phyloP scores from a whole-genome alignment of 805 yeast species.

The Metschnikowia aberdeeniae region DNA sequence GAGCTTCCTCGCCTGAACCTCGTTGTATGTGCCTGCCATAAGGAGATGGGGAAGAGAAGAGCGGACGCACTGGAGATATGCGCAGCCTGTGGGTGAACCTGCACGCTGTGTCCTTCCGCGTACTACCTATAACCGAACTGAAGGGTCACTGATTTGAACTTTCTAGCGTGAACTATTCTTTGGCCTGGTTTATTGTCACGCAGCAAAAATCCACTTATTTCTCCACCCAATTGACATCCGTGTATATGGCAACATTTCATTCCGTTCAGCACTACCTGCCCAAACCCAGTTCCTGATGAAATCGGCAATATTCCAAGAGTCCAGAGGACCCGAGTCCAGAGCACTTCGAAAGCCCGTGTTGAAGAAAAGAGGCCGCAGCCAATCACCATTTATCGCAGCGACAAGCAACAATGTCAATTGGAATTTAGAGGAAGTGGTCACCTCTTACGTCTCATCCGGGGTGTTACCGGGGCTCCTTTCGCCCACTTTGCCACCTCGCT shows the following conservation, averaged over 20 bases:
- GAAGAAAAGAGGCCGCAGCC: conserved; percentile 11
- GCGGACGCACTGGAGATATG: neutral
- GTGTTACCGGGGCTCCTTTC: conserved; percentile 36
- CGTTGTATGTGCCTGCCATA: conserved; percentile 21
- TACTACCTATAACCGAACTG: neutral
- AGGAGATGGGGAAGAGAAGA: neutral
- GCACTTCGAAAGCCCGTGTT: conserved; percentile 7
- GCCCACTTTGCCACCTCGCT: conserved; percentile 34
- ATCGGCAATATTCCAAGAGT: conserved; percentile 19
- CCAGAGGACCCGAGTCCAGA: conserved; percentile 10
- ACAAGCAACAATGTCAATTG: conserved; percentile 17
- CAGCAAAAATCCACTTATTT: no score
- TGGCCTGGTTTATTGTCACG: no score
- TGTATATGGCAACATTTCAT: neutral
- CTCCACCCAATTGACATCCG: neutral
- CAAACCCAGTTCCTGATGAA: conserved; percentile 11
- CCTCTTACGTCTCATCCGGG: conserved; percentile 30
- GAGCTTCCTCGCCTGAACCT: conserved; percentile 20
- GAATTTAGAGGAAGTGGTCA: conserved; percentile 39
- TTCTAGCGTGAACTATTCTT: no score
- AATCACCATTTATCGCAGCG: conserved; percentile 11
- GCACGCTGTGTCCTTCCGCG: neutral
- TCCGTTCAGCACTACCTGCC: neutral
- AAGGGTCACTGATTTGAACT: no score
- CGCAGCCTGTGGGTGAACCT: conserved; percentile 2